Percentiles rank a stretch among this genome's conserved stretches.
These are phyloP conservation scores for Crithidia mellificae DNA, from an alignment of 208 protist genomes.

Conservation along the genomic window DNA sequence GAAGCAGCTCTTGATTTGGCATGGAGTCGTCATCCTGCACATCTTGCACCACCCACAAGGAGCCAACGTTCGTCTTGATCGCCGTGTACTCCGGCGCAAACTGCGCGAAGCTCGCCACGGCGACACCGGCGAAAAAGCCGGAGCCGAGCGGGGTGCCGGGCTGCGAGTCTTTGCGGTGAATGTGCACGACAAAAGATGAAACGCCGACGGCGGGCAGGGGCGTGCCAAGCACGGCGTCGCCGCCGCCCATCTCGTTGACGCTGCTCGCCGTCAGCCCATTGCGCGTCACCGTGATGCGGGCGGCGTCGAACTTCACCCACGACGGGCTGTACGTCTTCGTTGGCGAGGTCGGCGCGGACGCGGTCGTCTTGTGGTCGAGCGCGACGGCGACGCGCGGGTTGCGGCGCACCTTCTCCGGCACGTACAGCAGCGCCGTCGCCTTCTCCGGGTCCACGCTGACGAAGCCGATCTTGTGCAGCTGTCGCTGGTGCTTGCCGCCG, in stretches of 20 bases:
- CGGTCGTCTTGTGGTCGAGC: slow-evolving; percentile 19
- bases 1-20: slow-evolving; percentile 66
- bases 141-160: slow-evolving; percentile 70
- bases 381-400: slow-evolving; percentile 24
- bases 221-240: slow-evolving; percentile 75
- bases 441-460: slow-evolving; percentile 55
- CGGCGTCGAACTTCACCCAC: slow-evolving; percentile 63
- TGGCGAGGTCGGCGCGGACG: slow-evolving; percentile 3
- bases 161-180: slow-evolving; percentile 61
- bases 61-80: slow-evolving; percentile 44
- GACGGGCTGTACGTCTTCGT: slow-evolving; percentile 51
- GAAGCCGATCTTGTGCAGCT: slow-evolving; percentile 49
- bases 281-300: slow-evolving; percentile 54
- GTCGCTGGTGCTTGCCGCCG: slow-evolving; percentile 18
- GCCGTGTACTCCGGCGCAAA: slow-evolving; percentile 57
- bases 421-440: slow-evolving; percentile 50
- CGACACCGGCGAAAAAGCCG: slow-evolving; percentile 89
- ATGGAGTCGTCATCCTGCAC: slow-evolving; percentile 84
- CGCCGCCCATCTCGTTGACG: slow-evolving; percentile 53
- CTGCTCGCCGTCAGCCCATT: slow-evolving; percentile 69
- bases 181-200: slow-evolving; percentile 75
- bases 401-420: slow-evolving; percentile 38
- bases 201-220: slow-evolving; percentile 62
- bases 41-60: slow-evolving; percentile 89
- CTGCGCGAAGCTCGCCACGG: slow-evolving; percentile 50